Evolutionary conservation across 495 filamentous ascomycete genomes (phyloP), one percentile per base, ranked within the genome.

Genomic region (Penicillium verhagenii): DNA sequence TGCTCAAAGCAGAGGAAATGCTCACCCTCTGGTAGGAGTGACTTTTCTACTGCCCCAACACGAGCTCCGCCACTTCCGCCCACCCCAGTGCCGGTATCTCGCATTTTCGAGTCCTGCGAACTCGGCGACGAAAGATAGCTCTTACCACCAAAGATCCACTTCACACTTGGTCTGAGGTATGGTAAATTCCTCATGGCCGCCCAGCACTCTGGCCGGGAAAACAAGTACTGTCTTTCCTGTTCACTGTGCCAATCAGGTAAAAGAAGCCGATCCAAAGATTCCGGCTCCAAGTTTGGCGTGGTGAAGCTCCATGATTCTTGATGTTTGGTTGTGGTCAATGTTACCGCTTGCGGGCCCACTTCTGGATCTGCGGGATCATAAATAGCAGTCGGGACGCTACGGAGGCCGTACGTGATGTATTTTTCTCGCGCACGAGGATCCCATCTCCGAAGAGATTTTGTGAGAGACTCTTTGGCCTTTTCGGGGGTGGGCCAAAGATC

Each of bases 121-220:
- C 71, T 67, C 0, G 80, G 77, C 0, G 50, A 18, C 1, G 80
- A 82, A 29, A 91, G 68, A 8, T 73, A 58, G 28, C 79, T 84
- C n/a, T 66, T 58, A 7, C 57, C 74, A 20, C 86, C 88, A 69
- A 88, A 88, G 24, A 92, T 66, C 70, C 83, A 94, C 25, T 90
- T 66, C 6, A 85, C 82, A 10, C 79, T 81, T 1, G 88, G 87
- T 2, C 82, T 77, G 18, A 93, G 58, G 54, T 74, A 59, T 0
- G 80, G 79, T 2, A 93, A 73, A 47, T 78, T 68, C 14, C 69
- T 52, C 31, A 82, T 78, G 10, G 82, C 80, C n/a, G 62, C 47
- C 20, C 64, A 63, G 11, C 80, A 59, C 52, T 70, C 67, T 4
- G 67, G 65, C 19, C 65, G 60, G 16, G 50, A 43, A 21, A 57